Evolutionary conservation across 768 basidiomycete species (phyloP).

Genomic region (Termitomyces sp.): DNA sequence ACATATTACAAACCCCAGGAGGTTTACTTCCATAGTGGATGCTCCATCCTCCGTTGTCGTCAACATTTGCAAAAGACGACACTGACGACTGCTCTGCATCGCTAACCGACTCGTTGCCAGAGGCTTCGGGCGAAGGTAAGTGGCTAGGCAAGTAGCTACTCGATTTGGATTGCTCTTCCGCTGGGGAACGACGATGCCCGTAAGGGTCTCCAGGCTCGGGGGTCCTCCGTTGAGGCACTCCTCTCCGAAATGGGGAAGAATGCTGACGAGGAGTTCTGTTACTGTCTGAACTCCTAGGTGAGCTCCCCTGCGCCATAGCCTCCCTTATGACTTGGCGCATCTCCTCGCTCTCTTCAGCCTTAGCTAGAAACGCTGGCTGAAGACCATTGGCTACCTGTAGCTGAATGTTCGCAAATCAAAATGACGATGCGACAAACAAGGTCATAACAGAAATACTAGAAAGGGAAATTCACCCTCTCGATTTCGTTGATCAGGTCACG

Average conservation of each 20-base stretch:
- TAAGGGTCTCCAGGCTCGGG: neutral
- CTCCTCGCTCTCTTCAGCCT: slow-evolving; percentile 14
- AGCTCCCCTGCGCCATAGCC: slow-evolving; percentile 10
- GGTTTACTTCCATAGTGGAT: slow-evolving; percentile 33
- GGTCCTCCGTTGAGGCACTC: neutral
- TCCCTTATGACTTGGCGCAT: slow-evolving; percentile 20
- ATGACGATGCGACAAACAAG: slow-evolving; percentile 3
- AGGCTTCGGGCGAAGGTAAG: slow-evolving; percentile 1
- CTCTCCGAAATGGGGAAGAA: neutral
- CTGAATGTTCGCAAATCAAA: slow-evolving; percentile 6
- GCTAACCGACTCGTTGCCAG: slow-evolving; percentile 2
- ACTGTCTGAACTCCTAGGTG: slow-evolving; percentile 9
- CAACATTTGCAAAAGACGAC: neutral
- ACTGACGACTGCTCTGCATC: slow-evolving; percentile 3
- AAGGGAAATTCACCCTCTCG: slow-evolving; percentile 22
- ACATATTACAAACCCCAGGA: slow-evolving; percentile 27
- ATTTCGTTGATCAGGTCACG: slow-evolving; percentile 36
- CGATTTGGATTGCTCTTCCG: neutral
- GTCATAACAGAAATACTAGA: neutral
- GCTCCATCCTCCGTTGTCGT: slow-evolving; percentile 24
- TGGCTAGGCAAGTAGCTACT: neutral
- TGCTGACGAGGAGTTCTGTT: slow-evolving; percentile 20
- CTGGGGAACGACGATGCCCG: neutral
- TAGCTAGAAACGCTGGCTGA: neutral
- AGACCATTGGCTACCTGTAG: slow-evolving; percentile 2